Evolutionary conservation across 495 filamentous ascomycete genomes (phyloP).

Genomic region (Aspergillus carlsbadensis): DNA sequence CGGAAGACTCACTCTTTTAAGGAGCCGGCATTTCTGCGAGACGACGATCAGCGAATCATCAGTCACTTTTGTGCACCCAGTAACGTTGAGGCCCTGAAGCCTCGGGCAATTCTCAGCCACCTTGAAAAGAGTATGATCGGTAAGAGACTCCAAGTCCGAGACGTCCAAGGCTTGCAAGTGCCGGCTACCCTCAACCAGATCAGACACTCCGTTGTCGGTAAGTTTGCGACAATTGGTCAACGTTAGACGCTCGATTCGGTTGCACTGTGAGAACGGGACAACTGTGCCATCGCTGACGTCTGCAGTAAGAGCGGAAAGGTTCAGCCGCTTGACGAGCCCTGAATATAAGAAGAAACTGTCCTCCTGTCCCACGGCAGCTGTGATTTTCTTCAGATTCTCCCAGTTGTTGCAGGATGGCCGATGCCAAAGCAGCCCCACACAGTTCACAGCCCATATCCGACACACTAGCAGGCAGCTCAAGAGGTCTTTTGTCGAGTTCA

Average conservation of each 20-base stretch:
- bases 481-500: slow-evolving; percentile 71
- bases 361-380: slow-evolving; percentile 65
- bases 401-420: slow-evolving; percentile 86
- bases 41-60: slow-evolving; percentile 82
- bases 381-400: slow-evolving; percentile 73
- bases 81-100: slow-evolving; percentile 92
- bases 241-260: slow-evolving; percentile 89
- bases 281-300: slow-evolving; percentile 89
- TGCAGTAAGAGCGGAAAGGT: slow-evolving; percentile 73
- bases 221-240: slow-evolving; percentile 85
- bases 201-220: slow-evolving; percentile 78
- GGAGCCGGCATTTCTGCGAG: slow-evolving; percentile 76
- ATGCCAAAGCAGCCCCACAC: slow-evolving; percentile 93
- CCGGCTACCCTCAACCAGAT: slow-evolving; percentile 74
- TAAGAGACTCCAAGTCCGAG: slow-evolving; percentile 74
- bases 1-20: slow-evolving; percentile 71
- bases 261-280: slow-evolving; percentile 77
- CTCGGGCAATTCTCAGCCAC: slow-evolving; percentile 78
- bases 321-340: slow-evolving; percentile 85
- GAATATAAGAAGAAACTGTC: slow-evolving; percentile 80
- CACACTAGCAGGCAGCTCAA: slow-evolving; percentile 88
- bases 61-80: slow-evolving; percentile 78
- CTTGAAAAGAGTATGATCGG: slow-evolving; percentile 76
- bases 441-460: slow-evolving; percentile 88
- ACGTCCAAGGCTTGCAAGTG: slow-evolving; percentile 90